Evolutionary conservation across 148 eudicot species (phyloP).

Genomic region (Fagopyrum tataricum): DNA sequence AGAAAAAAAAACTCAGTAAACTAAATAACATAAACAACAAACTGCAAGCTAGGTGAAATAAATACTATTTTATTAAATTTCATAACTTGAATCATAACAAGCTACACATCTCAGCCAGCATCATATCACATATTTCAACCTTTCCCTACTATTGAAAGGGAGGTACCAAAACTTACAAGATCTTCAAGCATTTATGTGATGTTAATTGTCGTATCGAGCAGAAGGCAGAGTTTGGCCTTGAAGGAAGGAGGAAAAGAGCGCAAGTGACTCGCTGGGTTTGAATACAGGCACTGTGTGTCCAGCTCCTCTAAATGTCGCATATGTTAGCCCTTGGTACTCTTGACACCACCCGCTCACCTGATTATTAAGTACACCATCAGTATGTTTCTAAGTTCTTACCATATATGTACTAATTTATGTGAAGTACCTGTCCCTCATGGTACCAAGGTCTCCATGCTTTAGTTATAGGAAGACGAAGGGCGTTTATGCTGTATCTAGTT

Average conservation of each 20-base stretch:
- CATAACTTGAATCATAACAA: background rate
- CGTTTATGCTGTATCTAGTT: conserved; percentile 77
- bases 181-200: background rate
- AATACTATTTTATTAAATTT: too few relatives aligned
- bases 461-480: conserved; percentile 58
- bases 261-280: conserved; percentile 78
- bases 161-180: background rate
- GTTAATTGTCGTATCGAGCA: background rate
- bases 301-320: conserved; percentile 93
- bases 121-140: background rate
- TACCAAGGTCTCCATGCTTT: conserved; percentile 96
- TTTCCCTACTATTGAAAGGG: background rate
- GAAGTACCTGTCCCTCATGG: conserved; percentile 61
- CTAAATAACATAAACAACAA: too few relatives aligned
- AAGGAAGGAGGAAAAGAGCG: conserved; percentile 63
- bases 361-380: too few relatives aligned
- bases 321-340: conserved; percentile 78
- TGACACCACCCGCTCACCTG: conserved; percentile 75
- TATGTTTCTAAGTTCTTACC: too few relatives aligned
- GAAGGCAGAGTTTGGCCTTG: conserved; percentile 56
- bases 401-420: too few relatives aligned
- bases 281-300: conserved; percentile 90
- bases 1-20: background rate
- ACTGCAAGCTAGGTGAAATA: too few relatives aligned
- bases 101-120: background rate